phyloP scores from a whole-genome alignment of 352 stramenopile species.

The Phytophthora pini region DNA sequence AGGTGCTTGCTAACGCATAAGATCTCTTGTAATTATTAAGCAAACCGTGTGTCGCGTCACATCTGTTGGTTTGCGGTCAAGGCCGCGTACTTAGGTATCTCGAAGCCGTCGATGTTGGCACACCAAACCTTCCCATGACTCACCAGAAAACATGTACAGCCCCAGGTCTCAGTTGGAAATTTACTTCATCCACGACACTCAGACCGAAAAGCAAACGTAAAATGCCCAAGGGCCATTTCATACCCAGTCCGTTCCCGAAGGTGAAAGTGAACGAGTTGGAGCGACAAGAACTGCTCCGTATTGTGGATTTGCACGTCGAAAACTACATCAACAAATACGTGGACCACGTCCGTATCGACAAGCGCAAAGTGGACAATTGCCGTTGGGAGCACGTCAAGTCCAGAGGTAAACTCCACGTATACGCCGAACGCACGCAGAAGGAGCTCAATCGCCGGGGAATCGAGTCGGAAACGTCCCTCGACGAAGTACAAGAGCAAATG shows the following conservation, averaged over 20 bases:
- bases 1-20: slow-evolving; percentile 12
- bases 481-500: slow-evolving; percentile 18
- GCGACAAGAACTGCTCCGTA: slow-evolving; percentile 17
- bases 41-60: slow-evolving; percentile 5
- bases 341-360: slow-evolving; percentile 21
- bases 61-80: slow-evolving; percentile 11
- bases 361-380: slow-evolving; percentile 24
- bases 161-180: slow-evolving; percentile 22
- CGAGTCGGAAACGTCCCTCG: slow-evolving; percentile 9
- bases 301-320: slow-evolving; percentile 20
- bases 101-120: slow-evolving; percentile 9
- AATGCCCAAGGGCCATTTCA: slow-evolving; percentile 27
- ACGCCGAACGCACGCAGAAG: slow-evolving; percentile 17
- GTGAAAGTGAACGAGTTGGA: slow-evolving; percentile 18
- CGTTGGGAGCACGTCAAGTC: slow-evolving; percentile 34
- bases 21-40: slow-evolving; percentile 7
- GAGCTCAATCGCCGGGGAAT: slow-evolving; percentile 25
- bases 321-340: slow-evolving; percentile 33
- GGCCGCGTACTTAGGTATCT: slow-evolving; percentile 19
- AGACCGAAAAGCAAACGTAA: neutral
- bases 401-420: slow-evolving; percentile 27
- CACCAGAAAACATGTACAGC: neutral
- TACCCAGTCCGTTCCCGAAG: slow-evolving; percentile 18
- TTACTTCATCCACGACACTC: slow-evolving; percentile 3
- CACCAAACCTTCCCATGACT: slow-evolving; percentile 1